A percentile compares a stretch with the other conserved stretches of the same genome.
phyloP scores from a whole-genome alignment of 768 basidiomycete genomes.

The Leucogyrophana mollusca region DNA sequence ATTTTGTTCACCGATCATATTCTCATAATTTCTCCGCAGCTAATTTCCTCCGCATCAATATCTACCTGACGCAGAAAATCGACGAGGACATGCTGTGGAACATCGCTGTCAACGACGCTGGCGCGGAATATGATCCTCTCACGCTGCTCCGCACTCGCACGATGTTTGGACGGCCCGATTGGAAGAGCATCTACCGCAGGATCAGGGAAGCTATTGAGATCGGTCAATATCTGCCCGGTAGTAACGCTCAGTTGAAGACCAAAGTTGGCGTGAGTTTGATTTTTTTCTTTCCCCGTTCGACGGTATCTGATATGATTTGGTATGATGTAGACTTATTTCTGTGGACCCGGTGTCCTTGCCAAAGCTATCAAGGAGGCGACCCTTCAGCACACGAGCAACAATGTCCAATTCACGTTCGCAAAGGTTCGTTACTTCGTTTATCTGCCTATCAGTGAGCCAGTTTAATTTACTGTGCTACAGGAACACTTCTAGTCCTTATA shows the following conservation, averaged over 20 bases:
- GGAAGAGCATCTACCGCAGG: conserved; percentile 74
- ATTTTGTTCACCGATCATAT: background rate
- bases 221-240: conserved; percentile 80
- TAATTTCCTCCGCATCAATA: conserved; percentile 89
- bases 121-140: conserved; percentile 84
- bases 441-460: too few relatives aligned
- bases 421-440: conserved; percentile 52
- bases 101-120: conserved; percentile 84
- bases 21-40: conserved; percentile 43
- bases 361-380: conserved; percentile 77
- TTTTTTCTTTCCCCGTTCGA: conserved; percentile 5
- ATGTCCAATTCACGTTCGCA: conserved; percentile 75
- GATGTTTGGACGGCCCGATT: conserved; percentile 91
- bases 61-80: conserved; percentile 88
- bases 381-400: conserved; percentile 47
- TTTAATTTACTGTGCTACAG: conserved; percentile 29
- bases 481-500: conserved; percentile 52
- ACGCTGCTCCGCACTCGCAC: conserved; percentile 87
- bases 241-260: conserved; percentile 75
- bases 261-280: conserved; percentile 69
- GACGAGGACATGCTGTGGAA: conserved; percentile 89
- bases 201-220: conserved; percentile 78
- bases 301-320: conserved; percentile 4
- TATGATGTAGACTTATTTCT: conserved; percentile 73
- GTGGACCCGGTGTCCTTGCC: conserved; percentile 76